Evolutionary conservation across 208 protist species (phyloP).

Genomic region (Crithidia bombi): DNA sequence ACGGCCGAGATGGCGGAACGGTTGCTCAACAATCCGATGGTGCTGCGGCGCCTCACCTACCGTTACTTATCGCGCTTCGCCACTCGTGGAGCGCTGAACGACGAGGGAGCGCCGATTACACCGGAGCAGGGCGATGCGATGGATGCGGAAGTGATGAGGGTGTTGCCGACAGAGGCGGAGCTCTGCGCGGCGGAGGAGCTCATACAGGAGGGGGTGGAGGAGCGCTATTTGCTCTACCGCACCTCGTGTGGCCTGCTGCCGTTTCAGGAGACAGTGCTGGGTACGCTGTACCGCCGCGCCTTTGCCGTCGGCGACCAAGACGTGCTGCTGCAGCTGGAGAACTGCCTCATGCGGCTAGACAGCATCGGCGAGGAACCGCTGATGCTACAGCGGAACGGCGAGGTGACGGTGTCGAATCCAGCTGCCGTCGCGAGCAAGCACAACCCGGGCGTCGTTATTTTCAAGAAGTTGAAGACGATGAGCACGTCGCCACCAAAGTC

Average conservation of each 20-base stretch:
- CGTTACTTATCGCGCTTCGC: conserved; percentile 37
- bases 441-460: background rate
- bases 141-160: conserved; percentile 22
- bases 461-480: conserved; percentile 20
- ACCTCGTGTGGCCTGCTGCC: conserved; percentile 50
- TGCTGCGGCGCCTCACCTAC: conserved; percentile 43
- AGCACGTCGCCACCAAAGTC: conserved; percentile 1
- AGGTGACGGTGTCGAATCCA: conserved; percentile 22
- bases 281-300: conserved; percentile 72
- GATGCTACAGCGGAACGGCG: conserved; percentile 29
- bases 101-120: conserved; percentile 20
- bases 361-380: conserved; percentile 25
- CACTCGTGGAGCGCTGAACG: conserved; percentile 42
- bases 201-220: conserved; percentile 70
- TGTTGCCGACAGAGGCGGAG: conserved; percentile 30
- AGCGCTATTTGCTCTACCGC: conserved; percentile 82
- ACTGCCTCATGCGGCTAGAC: conserved; percentile 66
- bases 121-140: conserved; percentile 15
- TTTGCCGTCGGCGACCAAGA: conserved; percentile 55
- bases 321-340: conserved; percentile 81
- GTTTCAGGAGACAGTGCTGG: conserved; percentile 79
- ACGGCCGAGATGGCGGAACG: conserved; percentile 27
- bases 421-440: conserved; percentile 7
- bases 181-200: conserved; percentile 34
- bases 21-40: conserved; percentile 38